Percentiles rank a stretch among this genome's conserved stretches.
phyloP scores from a whole-genome alignment of 1,284 basidiomycete genomes.

The Coniferiporia weirii region DNA sequence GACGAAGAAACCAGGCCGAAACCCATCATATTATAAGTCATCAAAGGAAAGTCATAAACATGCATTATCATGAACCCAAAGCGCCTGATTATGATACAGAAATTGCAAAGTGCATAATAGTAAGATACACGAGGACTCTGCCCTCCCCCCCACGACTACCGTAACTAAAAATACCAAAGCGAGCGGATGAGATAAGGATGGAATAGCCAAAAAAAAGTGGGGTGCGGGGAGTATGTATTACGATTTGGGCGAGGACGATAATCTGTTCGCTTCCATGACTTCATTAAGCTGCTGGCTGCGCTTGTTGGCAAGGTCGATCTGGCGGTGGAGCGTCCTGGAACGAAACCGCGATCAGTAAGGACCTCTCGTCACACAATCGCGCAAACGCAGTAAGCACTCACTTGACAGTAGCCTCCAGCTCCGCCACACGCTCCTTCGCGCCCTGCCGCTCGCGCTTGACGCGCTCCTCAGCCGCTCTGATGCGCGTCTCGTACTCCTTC shows the following conservation, averaged over 20 bases:
- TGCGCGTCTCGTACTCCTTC: conserved; percentile 81
- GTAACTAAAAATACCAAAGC: neutral
- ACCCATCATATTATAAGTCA: no score
- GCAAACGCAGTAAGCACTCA: conserved; percentile 31
- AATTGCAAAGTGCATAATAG: no score
- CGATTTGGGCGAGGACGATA: conserved; percentile 14
- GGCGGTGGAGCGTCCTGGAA: conserved; percentile 58
- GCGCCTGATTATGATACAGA: no score
- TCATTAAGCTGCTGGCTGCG: conserved; percentile 60
- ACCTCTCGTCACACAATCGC: neutral
- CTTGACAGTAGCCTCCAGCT: conserved; percentile 69
- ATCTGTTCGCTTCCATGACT: conserved; percentile 51
- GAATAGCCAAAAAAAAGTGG: neutral
- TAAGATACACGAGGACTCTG: no score
- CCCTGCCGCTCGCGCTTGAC: conserved; percentile 95
- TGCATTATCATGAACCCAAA: no score
- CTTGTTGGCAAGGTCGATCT: conserved; percentile 66
- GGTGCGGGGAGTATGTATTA: neutral
- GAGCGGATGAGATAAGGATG: neutral
- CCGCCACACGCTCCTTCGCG: conserved; percentile 76
- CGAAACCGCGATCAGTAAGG: conserved; percentile 6
- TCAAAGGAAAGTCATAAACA: neutral
- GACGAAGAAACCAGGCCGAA: no score
- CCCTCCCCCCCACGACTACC: no score
- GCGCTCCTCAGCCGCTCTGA: conserved; percentile 87